These are phyloP conservation scores for Epichloe baconii DNA, from an alignment of 2,329 filamentous ascomycete species.

Conservation along the genomic window DNA sequence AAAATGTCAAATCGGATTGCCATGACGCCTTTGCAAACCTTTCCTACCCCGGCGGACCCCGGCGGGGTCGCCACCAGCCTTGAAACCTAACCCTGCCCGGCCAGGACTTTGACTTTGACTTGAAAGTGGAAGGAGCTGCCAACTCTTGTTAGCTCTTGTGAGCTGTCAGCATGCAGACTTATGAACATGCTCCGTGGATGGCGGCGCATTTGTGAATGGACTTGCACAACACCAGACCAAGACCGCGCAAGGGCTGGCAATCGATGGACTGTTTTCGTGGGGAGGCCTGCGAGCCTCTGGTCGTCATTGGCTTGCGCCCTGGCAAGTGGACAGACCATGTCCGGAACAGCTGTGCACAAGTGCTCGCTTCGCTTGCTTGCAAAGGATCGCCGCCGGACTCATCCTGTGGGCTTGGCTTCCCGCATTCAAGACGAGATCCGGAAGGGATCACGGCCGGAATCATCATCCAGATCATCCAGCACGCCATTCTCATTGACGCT, in stretches of 20 bases:
- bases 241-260: background rate
- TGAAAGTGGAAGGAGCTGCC: background rate
- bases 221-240: background rate
- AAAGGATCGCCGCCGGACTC: background rate
- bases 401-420: background rate
- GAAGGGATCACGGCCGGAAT: background rate
- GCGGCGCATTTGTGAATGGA: no score
- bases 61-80: background rate
- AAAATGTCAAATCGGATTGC: background rate
- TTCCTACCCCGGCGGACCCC: background rate
- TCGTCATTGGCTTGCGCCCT: background rate
- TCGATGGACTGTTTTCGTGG: background rate
- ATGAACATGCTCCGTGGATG: no score
- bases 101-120: no score
- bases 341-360: background rate
- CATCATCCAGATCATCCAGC: background rate
- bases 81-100: constrained; percentile 2
- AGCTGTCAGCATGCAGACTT: no score
- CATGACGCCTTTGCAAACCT: background rate
- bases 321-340: no score
- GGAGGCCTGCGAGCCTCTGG: background rate
- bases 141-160: no score
- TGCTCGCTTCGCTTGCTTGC: background rate
- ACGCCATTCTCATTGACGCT: background rate
- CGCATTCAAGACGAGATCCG: background rate